Evolutionary conservation across 129 eudicot species (phyloP), one percentile per base, ranked within the genome.

Genomic region (Arctium lappa): DNA sequence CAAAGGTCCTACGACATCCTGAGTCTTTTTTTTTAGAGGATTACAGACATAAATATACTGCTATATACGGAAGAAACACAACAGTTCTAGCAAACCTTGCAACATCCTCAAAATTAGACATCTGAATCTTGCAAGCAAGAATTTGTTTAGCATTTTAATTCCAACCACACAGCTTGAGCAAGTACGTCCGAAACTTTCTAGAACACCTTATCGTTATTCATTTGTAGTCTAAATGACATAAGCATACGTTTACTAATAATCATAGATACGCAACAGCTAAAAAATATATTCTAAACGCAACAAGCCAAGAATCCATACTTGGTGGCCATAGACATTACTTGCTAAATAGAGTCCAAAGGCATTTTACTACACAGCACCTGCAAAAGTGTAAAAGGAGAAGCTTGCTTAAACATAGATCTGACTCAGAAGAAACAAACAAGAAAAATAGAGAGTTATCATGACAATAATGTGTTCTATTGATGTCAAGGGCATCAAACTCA

Each of bases 1-100:
- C 85, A 80, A 30, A 93, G 84, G 34, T 89, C 91, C 75, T 93
- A 92, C n/a, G 99, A 91, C 74, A 82, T 71, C 94, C 99, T 95
- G 86, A 82, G 3, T 1, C 8, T 5, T 48, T 37, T 5, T 38
- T 42, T 46, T 53, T 46, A 37, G 79, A 80, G 12, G 34, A 34
- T 40, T 66, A 53, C 13, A 70, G 16, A 22, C 48, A 69, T 56
- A 66, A 56, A 44, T 42, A 48, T 73, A 65, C 5, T 6, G 6
- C 48, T 63, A 66, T 71, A 56, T 46, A 83, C 78, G 27, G 75
- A 37, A 62, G 29, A 34, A 29, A 32, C 31, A 80, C 30, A 72
- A 30, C 40, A 63, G 39, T 80, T 8, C 33, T 70, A 80, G 32
- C 50, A 84, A 42, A 95, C 97, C 99, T 91, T 85, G 91, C 69